Percentiles rank a stretch among this genome's conserved stretches.
phyloP scores from a whole-genome alignment of 2,329 filamentous ascomycete species.

The Colletotrichum filicis region DNA sequence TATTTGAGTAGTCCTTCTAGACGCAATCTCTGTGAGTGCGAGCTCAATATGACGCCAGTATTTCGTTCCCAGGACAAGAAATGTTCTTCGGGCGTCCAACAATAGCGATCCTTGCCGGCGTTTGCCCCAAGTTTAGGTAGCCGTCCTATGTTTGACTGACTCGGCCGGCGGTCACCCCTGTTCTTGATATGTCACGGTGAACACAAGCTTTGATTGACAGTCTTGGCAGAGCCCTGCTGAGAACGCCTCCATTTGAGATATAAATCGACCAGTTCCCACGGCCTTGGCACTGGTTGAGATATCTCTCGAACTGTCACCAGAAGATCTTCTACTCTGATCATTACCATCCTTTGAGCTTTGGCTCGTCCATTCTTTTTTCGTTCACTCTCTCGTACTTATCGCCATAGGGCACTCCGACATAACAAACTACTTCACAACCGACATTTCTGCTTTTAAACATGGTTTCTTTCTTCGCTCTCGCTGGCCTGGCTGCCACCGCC shows the following conservation, averaged over 20 bases:
- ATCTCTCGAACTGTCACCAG: neutral
- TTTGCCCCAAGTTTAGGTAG: neutral
- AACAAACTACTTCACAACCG: neutral
- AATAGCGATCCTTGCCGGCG: neutral
- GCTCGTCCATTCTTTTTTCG: neutral
- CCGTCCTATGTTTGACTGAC: neutral
- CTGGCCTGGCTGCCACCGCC: neutral
- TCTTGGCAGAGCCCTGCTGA: neutral
- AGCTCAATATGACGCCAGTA: neutral
- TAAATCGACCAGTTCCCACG: neutral
- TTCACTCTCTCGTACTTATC: neutral
- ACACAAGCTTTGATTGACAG: neutral
- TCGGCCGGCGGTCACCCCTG: neutral
- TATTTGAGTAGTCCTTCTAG: neutral
- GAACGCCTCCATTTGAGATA: neutral
- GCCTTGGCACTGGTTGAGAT: neutral
- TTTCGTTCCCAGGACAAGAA: neutral
- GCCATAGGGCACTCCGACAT: neutral
- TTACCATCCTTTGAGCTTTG: neutral
- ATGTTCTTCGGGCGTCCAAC: neutral
- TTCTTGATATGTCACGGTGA: neutral
- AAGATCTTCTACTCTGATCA: neutral
- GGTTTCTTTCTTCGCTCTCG: neutral
- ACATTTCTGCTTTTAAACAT: neutral
- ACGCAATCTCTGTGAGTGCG: neutral